Percentiles rank a stretch among this genome's conserved stretches.
Evolutionary conservation across 2,329 filamentous ascomycete species (phyloP).

Genomic region (Colletotrichum musae): DNA sequence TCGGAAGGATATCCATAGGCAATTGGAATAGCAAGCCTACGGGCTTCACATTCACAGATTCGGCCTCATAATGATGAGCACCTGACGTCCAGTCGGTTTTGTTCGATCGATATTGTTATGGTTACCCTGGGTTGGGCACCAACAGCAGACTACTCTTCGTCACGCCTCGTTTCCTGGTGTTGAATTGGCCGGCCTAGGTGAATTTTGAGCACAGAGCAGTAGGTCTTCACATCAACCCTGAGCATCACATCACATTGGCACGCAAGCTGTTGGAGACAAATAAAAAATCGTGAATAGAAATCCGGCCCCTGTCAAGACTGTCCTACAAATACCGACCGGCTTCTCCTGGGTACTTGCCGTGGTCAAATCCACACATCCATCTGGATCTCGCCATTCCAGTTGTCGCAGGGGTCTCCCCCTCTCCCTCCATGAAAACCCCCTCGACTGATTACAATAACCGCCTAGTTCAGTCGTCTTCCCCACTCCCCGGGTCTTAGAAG

Average conservation of each 20-base stretch:
- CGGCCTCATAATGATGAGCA: too few relatives aligned
- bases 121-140: too few relatives aligned
- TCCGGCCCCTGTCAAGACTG: conserved; percentile 39
- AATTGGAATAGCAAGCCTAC: too few relatives aligned
- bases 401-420: conserved; percentile 9
- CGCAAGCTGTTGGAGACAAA: not conserved
- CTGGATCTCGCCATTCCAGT: conserved; percentile 19
- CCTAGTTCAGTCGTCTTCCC: conserved; percentile 27
- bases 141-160: too few relatives aligned
- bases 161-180: too few relatives aligned
- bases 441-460: conserved; percentile 31
- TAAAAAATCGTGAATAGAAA: conserved; percentile 36
- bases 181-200: too few relatives aligned
- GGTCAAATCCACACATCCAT: not conserved
- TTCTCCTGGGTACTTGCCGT: conserved; percentile 21
- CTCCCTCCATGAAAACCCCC: conserved; percentile 17
- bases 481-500: conserved; percentile 14
- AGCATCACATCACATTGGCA: not conserved
- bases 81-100: too few relatives aligned
- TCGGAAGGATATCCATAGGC: too few relatives aligned
- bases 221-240: not conserved
- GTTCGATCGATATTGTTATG: too few relatives aligned
- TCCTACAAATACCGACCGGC: conserved; percentile 32
- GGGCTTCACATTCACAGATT: too few relatives aligned
- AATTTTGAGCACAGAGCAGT: too few relatives aligned